Conservation (phyloP, 2,329 filamentous ascomycete species). For the Aspergillus niger region DNA sequence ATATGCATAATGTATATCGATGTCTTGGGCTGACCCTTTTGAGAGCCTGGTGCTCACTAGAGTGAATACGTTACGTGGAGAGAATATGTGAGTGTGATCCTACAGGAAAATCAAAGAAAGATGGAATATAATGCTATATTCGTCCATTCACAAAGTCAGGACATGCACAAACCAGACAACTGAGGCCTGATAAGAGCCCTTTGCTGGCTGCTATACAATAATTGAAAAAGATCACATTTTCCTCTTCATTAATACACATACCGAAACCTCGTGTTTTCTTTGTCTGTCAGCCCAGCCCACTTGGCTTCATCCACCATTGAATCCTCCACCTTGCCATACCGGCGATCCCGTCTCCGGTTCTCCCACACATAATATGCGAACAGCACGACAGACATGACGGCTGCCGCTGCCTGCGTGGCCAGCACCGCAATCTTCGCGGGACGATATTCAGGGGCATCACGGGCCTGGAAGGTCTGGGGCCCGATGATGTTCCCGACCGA, state of each 20-base stretch:
- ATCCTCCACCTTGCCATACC: constrained; percentile 11
- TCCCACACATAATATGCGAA: constrained; percentile 34
- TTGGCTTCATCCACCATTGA: constrained; percentile 27
- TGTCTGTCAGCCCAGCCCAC: constrained; percentile 39
- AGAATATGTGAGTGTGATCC: too few species aligned
- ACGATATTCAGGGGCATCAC: constrained; percentile 47
- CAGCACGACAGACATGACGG: constrained; percentile 31
- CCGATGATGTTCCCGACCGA: constrained; percentile 51
- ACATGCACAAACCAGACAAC: too few species aligned
- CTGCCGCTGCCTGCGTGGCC: constrained; percentile 37
- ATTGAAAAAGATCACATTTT: too few species aligned
- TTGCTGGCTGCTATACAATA: too few species aligned
- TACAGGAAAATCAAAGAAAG: too few species aligned
- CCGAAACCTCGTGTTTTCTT: constrained; percentile 36
- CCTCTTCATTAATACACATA: constrained; percentile 34
- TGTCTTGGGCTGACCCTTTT: too few species aligned
- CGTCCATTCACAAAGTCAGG: too few species aligned
- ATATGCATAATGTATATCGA: too few species aligned
- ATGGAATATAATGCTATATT: too few species aligned
- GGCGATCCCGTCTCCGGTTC: constrained; percentile 32
- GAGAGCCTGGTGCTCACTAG: too few species aligned
- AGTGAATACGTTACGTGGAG: too few species aligned
- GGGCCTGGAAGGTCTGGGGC: constrained; percentile 48
- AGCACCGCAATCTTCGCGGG: constrained; percentile 47
- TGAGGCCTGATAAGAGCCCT: too few species aligned